These are phyloP conservation scores for Russula abietina DNA, from an alignment of 768 basidiomycete species.

Conservation along the genomic window DNA sequence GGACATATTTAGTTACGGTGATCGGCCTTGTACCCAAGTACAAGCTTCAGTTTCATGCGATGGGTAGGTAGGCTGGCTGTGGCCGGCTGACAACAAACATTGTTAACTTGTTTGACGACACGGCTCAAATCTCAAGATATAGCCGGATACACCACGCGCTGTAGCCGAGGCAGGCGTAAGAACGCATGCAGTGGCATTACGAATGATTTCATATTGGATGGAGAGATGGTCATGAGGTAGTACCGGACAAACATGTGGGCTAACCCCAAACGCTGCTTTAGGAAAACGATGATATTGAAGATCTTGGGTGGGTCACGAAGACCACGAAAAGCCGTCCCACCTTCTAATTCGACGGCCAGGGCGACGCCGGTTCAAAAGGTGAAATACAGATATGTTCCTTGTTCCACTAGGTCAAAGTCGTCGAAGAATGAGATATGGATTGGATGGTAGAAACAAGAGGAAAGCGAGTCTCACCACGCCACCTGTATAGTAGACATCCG, in stretches of 20 bases:
- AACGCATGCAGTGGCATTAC: no score
- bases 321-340: not conserved
- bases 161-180: no score
- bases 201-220: no score
- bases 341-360: conserved; percentile 10
- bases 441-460: not conserved
- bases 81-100: no score
- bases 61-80: no score
- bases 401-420: conserved; percentile 13
- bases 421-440: not conserved
- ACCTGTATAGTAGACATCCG: conserved; percentile 28
- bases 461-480: conserved; percentile 27
- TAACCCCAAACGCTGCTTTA: no score
- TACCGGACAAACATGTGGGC: not conserved
- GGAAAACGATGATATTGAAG: not conserved
- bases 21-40: no score
- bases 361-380: conserved; percentile 17
- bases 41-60: no score
- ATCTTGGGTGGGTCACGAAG: not conserved
- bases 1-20: no score
- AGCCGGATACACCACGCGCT: no score
- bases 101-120: no score
- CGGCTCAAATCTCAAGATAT: no score
- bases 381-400: conserved; percentile 14
- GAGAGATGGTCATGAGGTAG: not conserved